A percentile compares a stretch with the other conserved stretches of the same genome.
These are phyloP conservation scores for Boletus reticuloceps DNA, from an alignment of 768 basidiomycete genomes.

Conservation along the genomic window DNA sequence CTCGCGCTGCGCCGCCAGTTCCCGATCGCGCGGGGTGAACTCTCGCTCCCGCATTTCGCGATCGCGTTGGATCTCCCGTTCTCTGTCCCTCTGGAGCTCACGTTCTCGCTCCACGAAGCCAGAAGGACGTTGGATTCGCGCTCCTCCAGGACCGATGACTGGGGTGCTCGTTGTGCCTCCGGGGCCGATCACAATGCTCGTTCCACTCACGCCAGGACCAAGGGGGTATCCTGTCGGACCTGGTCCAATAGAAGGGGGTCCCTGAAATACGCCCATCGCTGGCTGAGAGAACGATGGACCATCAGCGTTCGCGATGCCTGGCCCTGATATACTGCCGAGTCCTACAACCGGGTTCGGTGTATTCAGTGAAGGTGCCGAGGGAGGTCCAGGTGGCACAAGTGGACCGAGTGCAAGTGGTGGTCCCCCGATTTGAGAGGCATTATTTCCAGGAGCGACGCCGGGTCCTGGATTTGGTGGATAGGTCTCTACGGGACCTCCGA, in stretches of 20 bases:
- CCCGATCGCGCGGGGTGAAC: slow-evolving; percentile 20
- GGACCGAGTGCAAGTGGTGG: background rate
- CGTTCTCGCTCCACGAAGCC: slow-evolving; percentile 34
- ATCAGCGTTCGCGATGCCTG: slow-evolving; percentile 14
- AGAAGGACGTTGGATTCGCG: slow-evolving; percentile 24
- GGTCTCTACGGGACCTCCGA: slow-evolving; percentile 13
- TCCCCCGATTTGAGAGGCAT: slow-evolving; percentile 7
- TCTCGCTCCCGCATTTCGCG: slow-evolving; percentile 25
- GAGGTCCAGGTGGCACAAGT: background rate
- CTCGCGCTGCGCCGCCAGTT: slow-evolving; percentile 18
- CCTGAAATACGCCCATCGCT: slow-evolving; percentile 28
- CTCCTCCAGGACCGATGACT: slow-evolving; percentile 14
- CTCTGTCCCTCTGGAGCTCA: slow-evolving; percentile 22
- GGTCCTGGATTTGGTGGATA: slow-evolving; percentile 17
- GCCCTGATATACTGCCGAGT: slow-evolving; percentile 4
- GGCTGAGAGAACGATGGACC: slow-evolving; percentile 22
- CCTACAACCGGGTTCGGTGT: slow-evolving; percentile 4
- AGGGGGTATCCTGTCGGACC: slow-evolving; percentile 19
- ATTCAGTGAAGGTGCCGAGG: slow-evolving; percentile 12
- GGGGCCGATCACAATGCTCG: slow-evolving; percentile 26
- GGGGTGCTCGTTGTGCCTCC: slow-evolving; percentile 21
- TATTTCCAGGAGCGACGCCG: slow-evolving; percentile 6
- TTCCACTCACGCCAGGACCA: slow-evolving; percentile 17
- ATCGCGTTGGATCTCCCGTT: slow-evolving; percentile 31
- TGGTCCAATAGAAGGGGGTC: slow-evolving; percentile 19